Percentiles rank a stretch among this genome's conserved stretches.
Conservation (phyloP, 192 early-diverging fungal genomes). For the Cladochytrium replicatum region DNA sequence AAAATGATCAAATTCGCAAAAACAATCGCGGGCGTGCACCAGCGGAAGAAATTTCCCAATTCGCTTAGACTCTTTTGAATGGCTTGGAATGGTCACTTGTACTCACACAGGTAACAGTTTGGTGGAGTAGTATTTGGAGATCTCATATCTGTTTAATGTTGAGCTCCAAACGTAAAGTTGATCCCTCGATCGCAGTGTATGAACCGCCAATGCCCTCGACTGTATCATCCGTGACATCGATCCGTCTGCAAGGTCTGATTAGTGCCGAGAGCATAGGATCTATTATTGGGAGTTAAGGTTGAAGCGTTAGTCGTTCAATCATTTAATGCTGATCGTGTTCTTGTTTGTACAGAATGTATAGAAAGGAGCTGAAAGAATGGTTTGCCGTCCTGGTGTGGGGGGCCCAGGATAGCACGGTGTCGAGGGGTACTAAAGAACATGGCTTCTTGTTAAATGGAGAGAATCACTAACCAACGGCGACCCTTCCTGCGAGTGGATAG, state of each 20-base stretch:
- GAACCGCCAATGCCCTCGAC: neutral
- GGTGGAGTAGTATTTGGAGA: too few relatives aligned
- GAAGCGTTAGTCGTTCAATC: neutral
- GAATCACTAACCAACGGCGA: conserved; percentile 24
- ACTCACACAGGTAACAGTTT: neutral
- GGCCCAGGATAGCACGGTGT: conserved; percentile 20
- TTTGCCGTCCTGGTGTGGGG: conserved; percentile 19
- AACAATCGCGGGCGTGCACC: too few relatives aligned
- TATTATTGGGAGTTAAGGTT: neutral
- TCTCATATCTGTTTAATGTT: too few relatives aligned
- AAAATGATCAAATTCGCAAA: too few relatives aligned
- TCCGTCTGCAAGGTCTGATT: conserved; percentile 4
- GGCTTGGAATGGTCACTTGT: conserved; percentile 13
- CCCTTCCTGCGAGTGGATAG: too few relatives aligned
- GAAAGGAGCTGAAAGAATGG: conserved; percentile 8
- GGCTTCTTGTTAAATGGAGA: conserved; percentile 9
- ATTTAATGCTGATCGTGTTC: too few relatives aligned
- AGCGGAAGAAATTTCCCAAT: too few relatives aligned
- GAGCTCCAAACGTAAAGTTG: neutral
- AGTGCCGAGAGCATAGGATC: neutral
- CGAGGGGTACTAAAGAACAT: conserved; percentile 11
- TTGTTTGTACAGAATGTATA: too few relatives aligned
- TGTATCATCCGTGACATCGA: neutral
- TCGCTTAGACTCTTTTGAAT: conserved; percentile 12
- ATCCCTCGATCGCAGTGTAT: conserved; percentile 20